Conservation (phyloP, 2,329 filamentous ascomycete species). For the Tolypocladium nubicola region DNA sequence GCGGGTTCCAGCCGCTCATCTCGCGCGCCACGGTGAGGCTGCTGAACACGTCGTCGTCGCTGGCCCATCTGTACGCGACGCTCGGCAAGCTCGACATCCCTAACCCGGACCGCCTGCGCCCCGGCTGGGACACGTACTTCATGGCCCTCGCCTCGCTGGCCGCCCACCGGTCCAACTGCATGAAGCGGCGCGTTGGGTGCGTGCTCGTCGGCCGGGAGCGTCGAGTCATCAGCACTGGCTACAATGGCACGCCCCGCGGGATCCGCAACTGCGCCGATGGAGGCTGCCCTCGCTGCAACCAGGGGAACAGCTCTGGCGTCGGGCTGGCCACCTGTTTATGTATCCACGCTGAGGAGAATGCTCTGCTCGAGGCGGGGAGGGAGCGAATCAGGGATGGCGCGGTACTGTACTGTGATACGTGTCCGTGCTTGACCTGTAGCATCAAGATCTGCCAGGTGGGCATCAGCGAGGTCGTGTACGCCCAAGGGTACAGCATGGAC, state of each 20-base stretch:
- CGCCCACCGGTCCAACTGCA: slow-evolving; percentile 87
- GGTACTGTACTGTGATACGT: slow-evolving; percentile 90
- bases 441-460: slow-evolving; percentile 98
- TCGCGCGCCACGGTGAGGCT: slow-evolving; percentile 75
- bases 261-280: slow-evolving; percentile 87
- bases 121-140: slow-evolving; percentile 95
- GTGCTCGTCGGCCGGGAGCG: slow-evolving; percentile 73
- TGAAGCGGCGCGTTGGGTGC: slow-evolving; percentile 94
- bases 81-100: slow-evolving; percentile 67
- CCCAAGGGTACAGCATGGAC: slow-evolving; percentile 91
- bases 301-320: slow-evolving; percentile 56
- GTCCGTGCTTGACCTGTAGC: slow-evolving; percentile 92
- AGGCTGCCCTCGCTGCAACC: slow-evolving; percentile 82
- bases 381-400: slow-evolving; percentile 77
- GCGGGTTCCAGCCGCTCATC: slow-evolving; percentile 65
- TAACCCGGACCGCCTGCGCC: slow-evolving; percentile 69
- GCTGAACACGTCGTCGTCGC: slow-evolving; percentile 68
- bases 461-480: slow-evolving; percentile 91
- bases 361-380: slow-evolving; percentile 82
- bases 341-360: slow-evolving; percentile 97
- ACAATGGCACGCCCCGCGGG: slow-evolving; percentile 92
- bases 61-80: slow-evolving; percentile 61
- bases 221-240: slow-evolving; percentile 87
- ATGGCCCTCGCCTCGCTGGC: slow-evolving; percentile 94
- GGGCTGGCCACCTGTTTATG: slow-evolving; percentile 82